Evolutionary conservation across 352 stramenopile species (phyloP).

Genomic region (Pythium grandisporangium): DNA sequence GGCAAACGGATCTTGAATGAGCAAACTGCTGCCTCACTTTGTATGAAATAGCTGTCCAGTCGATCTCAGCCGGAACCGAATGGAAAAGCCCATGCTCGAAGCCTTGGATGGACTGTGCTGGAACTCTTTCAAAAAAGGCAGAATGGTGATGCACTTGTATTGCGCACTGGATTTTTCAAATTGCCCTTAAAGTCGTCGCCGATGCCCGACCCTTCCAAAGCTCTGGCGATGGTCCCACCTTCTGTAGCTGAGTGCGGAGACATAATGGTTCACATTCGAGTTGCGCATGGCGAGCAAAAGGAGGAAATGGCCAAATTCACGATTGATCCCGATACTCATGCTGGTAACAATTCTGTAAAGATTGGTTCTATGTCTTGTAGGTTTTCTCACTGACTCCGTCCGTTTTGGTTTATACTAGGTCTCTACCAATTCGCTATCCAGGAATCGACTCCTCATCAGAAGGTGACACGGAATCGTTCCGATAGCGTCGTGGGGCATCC

Average conservation of each 20-base stretch:
- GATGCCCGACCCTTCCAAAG: slow-evolving; percentile 14
- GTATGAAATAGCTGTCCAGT: neutral
- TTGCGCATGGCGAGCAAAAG: neutral
- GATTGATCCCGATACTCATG: neutral
- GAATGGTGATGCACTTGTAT: neutral
- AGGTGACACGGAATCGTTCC: too few species aligned
- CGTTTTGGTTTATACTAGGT: too few species aligned
- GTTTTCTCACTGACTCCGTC: neutral
- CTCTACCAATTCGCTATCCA: slow-evolving; percentile 1
- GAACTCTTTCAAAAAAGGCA: slow-evolving; percentile 12
- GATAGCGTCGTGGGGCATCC: too few species aligned
- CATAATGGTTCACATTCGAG: slow-evolving; percentile 10
- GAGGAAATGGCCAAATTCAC: neutral
- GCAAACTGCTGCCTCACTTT: neutral
- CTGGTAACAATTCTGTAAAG: neutral
- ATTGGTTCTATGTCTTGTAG: slow-evolving; percentile 1
- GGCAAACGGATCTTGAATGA: too few species aligned
- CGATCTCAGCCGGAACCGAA: neutral
- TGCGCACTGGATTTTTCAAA: slow-evolving; percentile 14
- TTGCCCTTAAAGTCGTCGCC: slow-evolving; percentile 7
- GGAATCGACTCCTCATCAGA: too few species aligned
- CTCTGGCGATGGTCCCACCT: neutral
- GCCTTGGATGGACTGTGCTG: slow-evolving; percentile 17
- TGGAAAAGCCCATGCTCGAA: neutral
- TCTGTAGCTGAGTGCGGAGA: neutral